Percentiles rank a stretch among this genome's conserved stretches.
Evolutionary conservation across 2,329 filamentous ascomycete genomes (phyloP).

Genomic region (Fusarium graminum): DNA sequence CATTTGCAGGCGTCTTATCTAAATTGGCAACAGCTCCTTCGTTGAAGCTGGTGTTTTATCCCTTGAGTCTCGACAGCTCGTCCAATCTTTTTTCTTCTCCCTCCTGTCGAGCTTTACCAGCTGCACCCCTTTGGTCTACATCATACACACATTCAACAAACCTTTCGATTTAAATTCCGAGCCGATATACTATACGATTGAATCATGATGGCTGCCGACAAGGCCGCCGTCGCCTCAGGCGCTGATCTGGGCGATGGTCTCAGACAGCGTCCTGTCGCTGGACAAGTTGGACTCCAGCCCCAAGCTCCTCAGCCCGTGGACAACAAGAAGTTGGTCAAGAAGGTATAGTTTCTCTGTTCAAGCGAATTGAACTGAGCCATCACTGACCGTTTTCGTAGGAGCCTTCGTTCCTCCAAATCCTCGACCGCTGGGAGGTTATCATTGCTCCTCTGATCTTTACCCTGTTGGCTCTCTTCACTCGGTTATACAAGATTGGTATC

Average conservation of each 20-base stretch:
- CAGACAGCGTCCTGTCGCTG: constrained; percentile 65
- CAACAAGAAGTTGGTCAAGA: constrained; percentile 70
- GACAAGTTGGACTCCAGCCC: constrained; percentile 54
- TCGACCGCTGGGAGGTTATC: constrained; percentile 74
- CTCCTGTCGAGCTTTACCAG: constrained; percentile 37
- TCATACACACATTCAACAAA: constrained; percentile 27
- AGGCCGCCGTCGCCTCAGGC: constrained; percentile 70
- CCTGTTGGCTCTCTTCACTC: constrained; percentile 73
- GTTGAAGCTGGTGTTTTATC: constrained; percentile 43
- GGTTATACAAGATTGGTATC: constrained; percentile 77
- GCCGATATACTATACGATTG: constrained; percentile 29
- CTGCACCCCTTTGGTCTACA: constrained; percentile 36
- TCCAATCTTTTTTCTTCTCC: constrained; percentile 51
- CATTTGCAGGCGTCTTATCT: constrained; percentile 33
- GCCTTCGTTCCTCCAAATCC: constrained; percentile 70
- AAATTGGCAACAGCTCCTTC: constrained; percentile 46
- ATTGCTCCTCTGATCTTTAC: constrained; percentile 73
- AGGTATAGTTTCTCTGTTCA: constrained; percentile 58
- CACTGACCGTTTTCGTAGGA: constrained; percentile 55
- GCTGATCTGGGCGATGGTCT: constrained; percentile 69
- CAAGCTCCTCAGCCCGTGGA: constrained; percentile 64
- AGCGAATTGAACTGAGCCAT: background rate
- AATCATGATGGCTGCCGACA: constrained; percentile 66
- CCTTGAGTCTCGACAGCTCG: constrained; percentile 55
- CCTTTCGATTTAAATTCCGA: constrained; percentile 13